Conservation (phyloP, 352 stramenopile species). For the Phytophthora foliorum region DNA sequence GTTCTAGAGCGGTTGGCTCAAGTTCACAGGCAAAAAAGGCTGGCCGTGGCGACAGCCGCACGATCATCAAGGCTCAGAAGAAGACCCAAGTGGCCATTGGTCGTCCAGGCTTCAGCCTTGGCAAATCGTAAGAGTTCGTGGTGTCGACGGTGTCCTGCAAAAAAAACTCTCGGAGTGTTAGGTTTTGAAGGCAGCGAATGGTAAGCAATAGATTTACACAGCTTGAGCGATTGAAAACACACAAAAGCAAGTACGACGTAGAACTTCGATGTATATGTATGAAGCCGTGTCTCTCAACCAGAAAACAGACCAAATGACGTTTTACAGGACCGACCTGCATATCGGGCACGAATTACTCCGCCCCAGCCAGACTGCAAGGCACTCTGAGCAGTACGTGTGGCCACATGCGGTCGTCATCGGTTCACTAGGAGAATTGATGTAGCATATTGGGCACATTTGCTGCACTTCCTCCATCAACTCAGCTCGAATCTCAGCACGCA, state of each 20-base stretch:
- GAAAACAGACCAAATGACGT: too few species aligned
- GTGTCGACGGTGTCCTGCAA: not conserved
- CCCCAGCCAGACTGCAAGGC: not conserved
- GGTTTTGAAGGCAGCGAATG: not conserved
- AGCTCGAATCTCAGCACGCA: slow-evolving; percentile 6
- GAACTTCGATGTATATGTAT: too few species aligned
- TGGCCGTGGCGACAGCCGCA: slow-evolving; percentile 44
- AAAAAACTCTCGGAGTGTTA: not conserved
- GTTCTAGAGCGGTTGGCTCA: slow-evolving; percentile 4
- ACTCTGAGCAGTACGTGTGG: not conserved
- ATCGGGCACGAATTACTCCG: slow-evolving; percentile 3
- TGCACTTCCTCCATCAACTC: slow-evolving; percentile 1
- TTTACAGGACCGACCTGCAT: slow-evolving; percentile 4
- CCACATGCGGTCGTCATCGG: not conserved
- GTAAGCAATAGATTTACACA: not conserved
- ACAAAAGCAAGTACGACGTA: not conserved
- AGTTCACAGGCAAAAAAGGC: slow-evolving; percentile 43
- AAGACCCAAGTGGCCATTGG: slow-evolving; percentile 85
- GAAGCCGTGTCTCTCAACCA: too few species aligned
- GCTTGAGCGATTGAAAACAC: not conserved
- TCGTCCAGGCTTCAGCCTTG: slow-evolving; percentile 82
- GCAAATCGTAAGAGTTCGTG: slow-evolving; percentile 52
- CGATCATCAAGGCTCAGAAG: slow-evolving; percentile 68
- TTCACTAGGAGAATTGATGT: not conserved
- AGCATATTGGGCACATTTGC: slow-evolving; percentile 1